These are phyloP conservation scores for Schizonepeta tenuifolia DNA, from an alignment of 257 asterid genomes.

Conservation along the genomic window DNA sequence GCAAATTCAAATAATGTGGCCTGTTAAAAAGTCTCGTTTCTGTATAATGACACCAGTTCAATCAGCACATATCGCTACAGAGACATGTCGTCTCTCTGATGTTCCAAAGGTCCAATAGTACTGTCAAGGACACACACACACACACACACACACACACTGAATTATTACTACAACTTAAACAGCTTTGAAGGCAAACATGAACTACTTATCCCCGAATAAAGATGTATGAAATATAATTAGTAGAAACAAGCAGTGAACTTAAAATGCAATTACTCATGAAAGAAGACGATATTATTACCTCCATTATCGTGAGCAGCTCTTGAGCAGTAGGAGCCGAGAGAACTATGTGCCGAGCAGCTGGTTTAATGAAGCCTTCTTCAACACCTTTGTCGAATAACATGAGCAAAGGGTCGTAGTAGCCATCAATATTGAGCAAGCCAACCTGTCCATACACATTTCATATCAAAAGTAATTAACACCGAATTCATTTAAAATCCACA, in stretches of 20 bases:
- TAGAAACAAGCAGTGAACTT: too few relatives aligned
- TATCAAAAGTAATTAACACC: constrained; percentile 13
- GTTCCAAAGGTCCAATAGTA: constrained; percentile 9
- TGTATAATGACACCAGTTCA: not conserved
- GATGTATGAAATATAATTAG: not conserved
- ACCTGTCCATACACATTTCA: constrained; percentile 52
- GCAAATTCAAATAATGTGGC: constrained; percentile 37
- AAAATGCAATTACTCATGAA: too few relatives aligned
- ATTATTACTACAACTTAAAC: not conserved
- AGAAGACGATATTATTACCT: constrained; percentile 50
- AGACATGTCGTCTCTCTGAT: not conserved
- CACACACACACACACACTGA: too few relatives aligned
- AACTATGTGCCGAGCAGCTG: constrained; percentile 81
- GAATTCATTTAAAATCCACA: not conserved
- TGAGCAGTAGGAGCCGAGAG: constrained; percentile 84
- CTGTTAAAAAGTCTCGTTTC: constrained; percentile 19
- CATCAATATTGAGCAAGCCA: constrained; percentile 95
- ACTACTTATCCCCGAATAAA: not conserved
- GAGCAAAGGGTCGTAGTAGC: constrained; percentile 86
- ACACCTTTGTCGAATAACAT: constrained; percentile 92
- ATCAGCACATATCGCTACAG: not conserved
- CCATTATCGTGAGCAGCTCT: constrained; percentile 81
- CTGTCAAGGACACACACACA: not conserved
- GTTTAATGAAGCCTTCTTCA: constrained; percentile 95
- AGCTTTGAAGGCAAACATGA: not conserved